Base-by-base conservation (phyloP, 495 filamentous ascomycete species). In the Venustampulla echinocandica region DNA sequence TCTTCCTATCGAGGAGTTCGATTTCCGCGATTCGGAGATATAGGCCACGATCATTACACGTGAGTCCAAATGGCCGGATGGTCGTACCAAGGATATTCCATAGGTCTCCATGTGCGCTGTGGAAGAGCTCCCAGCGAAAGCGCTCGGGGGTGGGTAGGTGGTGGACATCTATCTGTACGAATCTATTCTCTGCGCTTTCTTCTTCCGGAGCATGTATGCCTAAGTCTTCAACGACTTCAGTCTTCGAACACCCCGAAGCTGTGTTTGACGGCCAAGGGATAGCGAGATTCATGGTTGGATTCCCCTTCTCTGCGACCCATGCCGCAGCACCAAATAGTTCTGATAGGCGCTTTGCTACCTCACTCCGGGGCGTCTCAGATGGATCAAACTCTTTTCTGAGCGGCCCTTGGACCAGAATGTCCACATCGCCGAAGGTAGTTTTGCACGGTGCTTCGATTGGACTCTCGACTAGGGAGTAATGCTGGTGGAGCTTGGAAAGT, bases 151-250 rank as follows among this genome's bases (percentile, higher is more conserved):
- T 0, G 51, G 50, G 50, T 70, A 82, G 37, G 74, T 55, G 21
- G 11, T 73, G 70, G 1, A 87, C 56, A 57, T 89, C 83, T 5
- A 89, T 64, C 44, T 89, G 84, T 1, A 81, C 69, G 52, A 69
- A 75, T 2, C 55, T 52, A 3, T 60, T 50, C 18, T 54, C 56
- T 4, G 58, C 46, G 10, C 53, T 36, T 11, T 49, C 36, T 5
- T 47, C 49, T 20, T 46, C 45, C 5, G 19, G 33, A 47, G 19
- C 44, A 39, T 17, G 28, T 30, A 30, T 30, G 7, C 13, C 13
- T 30, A 13, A 6, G 13, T 13, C 27, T 7, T 30, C 27, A 30
- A 30, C n/a, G n/a, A n/a, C n/a, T n/a, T n/a, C n/a, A n/a, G n/a
- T n/a, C n/a, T n/a, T n/a, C 27, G 27, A 30, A 30, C 7, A 7